Conservation (phyloP, 2,329 filamentous ascomycete species). For the Alternaria brassicae region DNA sequence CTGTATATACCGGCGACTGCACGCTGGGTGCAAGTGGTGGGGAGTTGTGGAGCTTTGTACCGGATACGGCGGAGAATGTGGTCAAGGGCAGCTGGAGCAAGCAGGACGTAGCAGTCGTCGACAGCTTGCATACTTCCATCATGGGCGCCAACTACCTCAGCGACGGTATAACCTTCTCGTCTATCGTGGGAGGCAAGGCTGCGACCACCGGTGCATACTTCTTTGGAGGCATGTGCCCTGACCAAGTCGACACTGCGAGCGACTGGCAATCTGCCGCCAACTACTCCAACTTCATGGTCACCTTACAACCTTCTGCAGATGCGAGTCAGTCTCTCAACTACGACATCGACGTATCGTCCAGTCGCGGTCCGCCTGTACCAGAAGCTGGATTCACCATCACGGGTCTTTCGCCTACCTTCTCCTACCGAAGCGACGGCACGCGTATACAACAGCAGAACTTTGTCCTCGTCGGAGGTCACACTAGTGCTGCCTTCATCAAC, state of each 20-base stretch:
- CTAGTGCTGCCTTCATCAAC: slow-evolving; percentile 83
- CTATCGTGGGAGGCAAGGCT: slow-evolving; percentile 61
- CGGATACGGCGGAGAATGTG: slow-evolving; percentile 51
- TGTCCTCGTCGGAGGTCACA: slow-evolving; percentile 86
- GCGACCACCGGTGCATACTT: slow-evolving; percentile 69
- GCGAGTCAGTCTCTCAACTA: slow-evolving; percentile 54
- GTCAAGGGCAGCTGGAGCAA: slow-evolving; percentile 65
- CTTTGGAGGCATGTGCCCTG: slow-evolving; percentile 91
- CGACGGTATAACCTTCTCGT: slow-evolving; percentile 72
- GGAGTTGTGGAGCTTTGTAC: slow-evolving; percentile 72
- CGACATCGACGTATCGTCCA: slow-evolving; percentile 56
- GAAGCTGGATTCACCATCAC: slow-evolving; percentile 91
- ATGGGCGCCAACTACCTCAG: slow-evolving; percentile 65
- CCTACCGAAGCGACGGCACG: slow-evolving; percentile 67
- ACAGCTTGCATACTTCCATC: slow-evolving; percentile 44
- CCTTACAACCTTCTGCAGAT: slow-evolving; percentile 59
- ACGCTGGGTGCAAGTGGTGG: slow-evolving; percentile 58
- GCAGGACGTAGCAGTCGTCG: slow-evolving; percentile 46
- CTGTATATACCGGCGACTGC: slow-evolving; percentile 79
- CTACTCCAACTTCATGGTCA: slow-evolving; percentile 83
- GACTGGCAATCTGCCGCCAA: slow-evolving; percentile 73
- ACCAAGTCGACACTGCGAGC: slow-evolving; percentile 40
- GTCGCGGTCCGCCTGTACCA: slow-evolving; percentile 71
- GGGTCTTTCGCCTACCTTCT: slow-evolving; percentile 71
- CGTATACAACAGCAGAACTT: slow-evolving; percentile 78